Conservation (phyloP, 441 rosid species). For the Francoa sonchifolia region DNA sequence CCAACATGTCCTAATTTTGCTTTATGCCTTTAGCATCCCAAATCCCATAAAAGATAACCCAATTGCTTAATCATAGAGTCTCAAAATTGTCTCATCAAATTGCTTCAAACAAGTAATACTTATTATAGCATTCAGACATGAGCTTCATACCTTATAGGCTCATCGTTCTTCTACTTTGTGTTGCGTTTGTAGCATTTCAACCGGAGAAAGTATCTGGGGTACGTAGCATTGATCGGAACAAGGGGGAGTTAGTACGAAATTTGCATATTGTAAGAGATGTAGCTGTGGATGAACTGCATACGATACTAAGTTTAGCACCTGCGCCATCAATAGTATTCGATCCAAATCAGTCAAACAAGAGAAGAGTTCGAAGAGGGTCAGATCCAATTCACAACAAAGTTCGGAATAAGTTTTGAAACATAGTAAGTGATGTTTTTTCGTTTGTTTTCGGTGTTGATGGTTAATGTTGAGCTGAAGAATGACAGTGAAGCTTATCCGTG, state of each 20-base stretch:
- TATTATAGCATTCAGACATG: conserved; percentile 21
- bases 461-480: too few relatives aligned
- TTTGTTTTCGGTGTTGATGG: too few relatives aligned
- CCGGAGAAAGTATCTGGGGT: conserved; percentile 27
- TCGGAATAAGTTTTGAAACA: too few relatives aligned
- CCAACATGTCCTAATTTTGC: conserved; percentile 32
- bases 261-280: conserved; percentile 27
- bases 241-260: conserved; percentile 12
- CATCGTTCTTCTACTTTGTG: conserved; percentile 30
- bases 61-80: conserved; percentile 11
- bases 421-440: too few relatives aligned
- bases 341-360: conserved; percentile 53
- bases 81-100: conserved; percentile 12
- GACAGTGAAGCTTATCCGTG: too few relatives aligned
- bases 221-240: conserved; percentile 27
- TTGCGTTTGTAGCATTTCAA: conserved; percentile 27
- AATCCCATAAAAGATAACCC: conserved; percentile 27
- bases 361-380: conserved; percentile 60
- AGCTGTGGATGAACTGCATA: conserved; percentile 20
- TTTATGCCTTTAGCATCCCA: conserved; percentile 22
- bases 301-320: conserved; percentile 28
- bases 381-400: conserved; percentile 86
- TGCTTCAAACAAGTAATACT: conserved; percentile 9
- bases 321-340: conserved; percentile 45
- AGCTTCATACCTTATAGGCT: conserved; percentile 20